phyloP scores from a whole-genome alignment of 345 rosid species.

The Hibiscus trionum region DNA sequence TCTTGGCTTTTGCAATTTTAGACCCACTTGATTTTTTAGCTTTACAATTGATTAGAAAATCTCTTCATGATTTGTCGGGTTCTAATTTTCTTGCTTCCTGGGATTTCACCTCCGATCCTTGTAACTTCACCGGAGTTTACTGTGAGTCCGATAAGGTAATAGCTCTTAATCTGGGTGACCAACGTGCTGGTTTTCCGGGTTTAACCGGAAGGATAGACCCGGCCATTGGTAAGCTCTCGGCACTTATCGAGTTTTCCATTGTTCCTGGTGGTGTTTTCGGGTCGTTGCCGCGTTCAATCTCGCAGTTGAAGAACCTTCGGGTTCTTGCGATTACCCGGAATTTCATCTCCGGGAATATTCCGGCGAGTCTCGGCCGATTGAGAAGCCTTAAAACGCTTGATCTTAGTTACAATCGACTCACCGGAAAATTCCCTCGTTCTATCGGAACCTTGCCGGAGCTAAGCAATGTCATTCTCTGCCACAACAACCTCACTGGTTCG shows the following conservation, averaged over 20 bases:
- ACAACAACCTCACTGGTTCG: conserved; percentile 69
- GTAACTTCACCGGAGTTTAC: conserved; percentile 81
- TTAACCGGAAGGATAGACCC: conserved; percentile 66
- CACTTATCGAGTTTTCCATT: conserved; percentile 60
- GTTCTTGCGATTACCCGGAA: conserved; percentile 71
- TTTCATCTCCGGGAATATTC: conserved; percentile 63
- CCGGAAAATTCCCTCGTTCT: conserved; percentile 52
- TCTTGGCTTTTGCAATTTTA: conserved; percentile 33
- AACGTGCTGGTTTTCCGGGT: conserved; percentile 74
- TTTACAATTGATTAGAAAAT: conserved; percentile 69
- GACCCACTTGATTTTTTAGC: conserved; percentile 88
- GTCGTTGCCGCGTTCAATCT: conserved; percentile 50
- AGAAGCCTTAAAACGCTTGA: conserved; percentile 63
- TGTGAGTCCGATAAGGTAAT: conserved; percentile 63
- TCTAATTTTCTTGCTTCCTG: conserved; percentile 82
- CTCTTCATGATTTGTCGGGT: conserved; percentile 67
- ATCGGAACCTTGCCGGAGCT: conserved; percentile 66
- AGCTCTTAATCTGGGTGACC: conserved; percentile 77
- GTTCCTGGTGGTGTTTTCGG: conserved; percentile 84
- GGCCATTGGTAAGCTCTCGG: conserved; percentile 70
- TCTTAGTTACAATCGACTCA: conserved; percentile 80
- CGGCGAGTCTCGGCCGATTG: conserved; percentile 57
- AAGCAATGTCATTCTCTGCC: conserved; percentile 66
- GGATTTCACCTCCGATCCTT: conserved; percentile 96
- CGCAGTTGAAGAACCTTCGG: conserved; percentile 52